Evolutionary conservation across 768 basidiomycete species (phyloP), one percentile per base, ranked within the genome.

Genomic region (Cyclocybe aegerita): DNA sequence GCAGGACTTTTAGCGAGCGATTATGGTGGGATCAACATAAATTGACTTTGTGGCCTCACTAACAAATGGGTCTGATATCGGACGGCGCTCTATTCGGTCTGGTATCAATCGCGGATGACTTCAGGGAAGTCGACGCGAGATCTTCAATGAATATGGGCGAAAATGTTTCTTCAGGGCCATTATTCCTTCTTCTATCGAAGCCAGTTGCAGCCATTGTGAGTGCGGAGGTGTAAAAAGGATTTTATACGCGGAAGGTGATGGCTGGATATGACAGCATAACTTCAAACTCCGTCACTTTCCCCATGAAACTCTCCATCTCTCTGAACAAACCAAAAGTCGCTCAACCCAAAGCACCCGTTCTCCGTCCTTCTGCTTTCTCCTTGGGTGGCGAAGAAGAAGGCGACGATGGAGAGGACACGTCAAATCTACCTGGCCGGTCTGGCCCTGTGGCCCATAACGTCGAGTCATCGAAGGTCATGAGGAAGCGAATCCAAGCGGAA

Each of bases 241-340:
- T 23, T 23, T 23, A 23, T 23, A 23, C 1, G 9, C 29, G 30
- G 37, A 39, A 46, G 37, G 47, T 31, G 12, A 49, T 43, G 46
- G 32, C 40, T 49, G 32, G 35, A 43, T 23, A 12, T 43, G 43
- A 41, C 16, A 37, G 38, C 46, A 31, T 39, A 50, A 43, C 40
- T 56, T 45, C 45, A 65, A 71, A 71, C 67, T 69, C 70, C 69
- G 69, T 57, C 47, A 30, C 52, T 40, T 31, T 34, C 33, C 23
- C 38, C 69, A 91, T 92, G 90, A 96, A 95, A 72, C 78, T 97
- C 70, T 94, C 93, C 60, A 90, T 97, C 76, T 85, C 93, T 36
- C 80, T 97, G 52, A 69, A 74, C 61, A 85, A 82, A 65, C 68
- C 82, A n/a, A 79, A 83, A 54, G 73, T 77, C 43, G 65, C 74